Conservation (phyloP, 495 filamentous ascomycete genomes). For the Neurospora africana region DNA sequence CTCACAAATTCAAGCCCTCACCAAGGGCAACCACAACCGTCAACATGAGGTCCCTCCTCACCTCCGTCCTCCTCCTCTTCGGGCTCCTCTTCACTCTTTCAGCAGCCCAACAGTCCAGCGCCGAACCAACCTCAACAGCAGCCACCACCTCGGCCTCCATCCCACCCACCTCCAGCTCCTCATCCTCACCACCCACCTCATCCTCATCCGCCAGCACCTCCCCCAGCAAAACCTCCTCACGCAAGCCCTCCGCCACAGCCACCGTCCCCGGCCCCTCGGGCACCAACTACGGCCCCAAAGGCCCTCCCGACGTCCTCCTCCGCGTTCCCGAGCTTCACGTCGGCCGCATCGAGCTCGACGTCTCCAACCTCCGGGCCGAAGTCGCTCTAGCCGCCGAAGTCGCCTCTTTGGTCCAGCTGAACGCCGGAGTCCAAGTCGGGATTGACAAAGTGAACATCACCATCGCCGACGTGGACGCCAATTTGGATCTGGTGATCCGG, state of each 20-base stretch:
- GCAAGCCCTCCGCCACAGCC: constrained; percentile 4
- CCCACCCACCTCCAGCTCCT: constrained; percentile 2
- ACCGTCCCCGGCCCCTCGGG: constrained; percentile 6
- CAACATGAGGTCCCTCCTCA: background rate
- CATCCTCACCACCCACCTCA: background rate
- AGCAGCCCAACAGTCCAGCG: background rate
- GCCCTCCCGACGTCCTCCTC: constrained; percentile 43
- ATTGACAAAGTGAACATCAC: constrained; percentile 49
- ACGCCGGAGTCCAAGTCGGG: constrained; percentile 42
- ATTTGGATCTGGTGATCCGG: constrained; percentile 46
- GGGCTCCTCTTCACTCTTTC: background rate
- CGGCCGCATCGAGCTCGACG: constrained; percentile 44
- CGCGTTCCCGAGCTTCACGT: constrained; percentile 44
- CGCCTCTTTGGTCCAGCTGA: constrained; percentile 42
- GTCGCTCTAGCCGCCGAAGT: constrained; percentile 47
- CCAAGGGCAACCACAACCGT: background rate
- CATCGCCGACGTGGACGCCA: constrained; percentile 43
- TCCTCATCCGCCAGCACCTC: background rate
- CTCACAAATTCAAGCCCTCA: background rate
- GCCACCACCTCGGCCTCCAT: background rate
- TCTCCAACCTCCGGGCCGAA: constrained; percentile 43
- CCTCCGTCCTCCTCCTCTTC: background rate
- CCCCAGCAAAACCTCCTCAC: background rate
- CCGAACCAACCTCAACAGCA: constrained; percentile 2
- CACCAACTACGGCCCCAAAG: constrained; percentile 9